Conservation (phyloP, 1,139 yeast species). For the Protomyces arabidopsidicola region DNA sequence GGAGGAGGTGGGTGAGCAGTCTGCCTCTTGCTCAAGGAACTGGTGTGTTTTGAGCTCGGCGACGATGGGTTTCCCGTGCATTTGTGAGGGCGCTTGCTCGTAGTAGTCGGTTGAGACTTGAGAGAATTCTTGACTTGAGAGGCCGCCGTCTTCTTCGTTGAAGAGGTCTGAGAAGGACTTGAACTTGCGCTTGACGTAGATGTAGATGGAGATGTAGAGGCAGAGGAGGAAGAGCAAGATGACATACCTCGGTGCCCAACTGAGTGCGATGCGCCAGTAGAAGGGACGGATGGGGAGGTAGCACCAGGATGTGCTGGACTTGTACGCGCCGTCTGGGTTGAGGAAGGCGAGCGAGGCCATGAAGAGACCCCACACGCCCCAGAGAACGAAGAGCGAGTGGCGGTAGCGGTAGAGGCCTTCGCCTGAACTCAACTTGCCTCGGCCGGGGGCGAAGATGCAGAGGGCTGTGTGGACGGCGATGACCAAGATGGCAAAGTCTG, state of each 20-base stretch:
- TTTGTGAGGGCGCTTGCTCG: neutral
- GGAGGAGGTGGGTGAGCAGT: neutral
- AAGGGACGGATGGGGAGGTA: constrained; percentile 67
- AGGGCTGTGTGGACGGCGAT: constrained; percentile 81
- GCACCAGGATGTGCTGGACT: constrained; percentile 43
- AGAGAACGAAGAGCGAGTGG: constrained; percentile 54
- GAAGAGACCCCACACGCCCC: constrained; percentile 59
- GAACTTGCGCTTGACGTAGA: constrained; percentile 52
- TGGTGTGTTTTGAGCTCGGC: constrained; percentile 4
- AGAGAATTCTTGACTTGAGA: neutral
- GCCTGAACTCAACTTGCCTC: constrained; percentile 42
- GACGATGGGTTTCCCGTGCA: neutral
- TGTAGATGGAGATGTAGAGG: constrained; percentile 66
- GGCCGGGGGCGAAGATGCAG: constrained; percentile 60
- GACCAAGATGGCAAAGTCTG: constrained; percentile 75
- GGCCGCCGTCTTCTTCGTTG: neutral
- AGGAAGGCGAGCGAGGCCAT: constrained; percentile 71
- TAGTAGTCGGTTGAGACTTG: neutral
- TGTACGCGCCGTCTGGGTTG: constrained; percentile 34
- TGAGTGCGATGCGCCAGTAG: constrained; percentile 69
- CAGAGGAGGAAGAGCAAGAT: constrained; percentile 59
- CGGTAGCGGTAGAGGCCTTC: constrained; percentile 55
- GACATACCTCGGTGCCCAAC: constrained; percentile 79
- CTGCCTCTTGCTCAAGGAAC: neutral
- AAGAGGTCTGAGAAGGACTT: constrained; percentile 1